Base-by-base conservation (phyloP, 2,329 filamentous ascomycete genomes). In the Calonectria montana region DNA sequence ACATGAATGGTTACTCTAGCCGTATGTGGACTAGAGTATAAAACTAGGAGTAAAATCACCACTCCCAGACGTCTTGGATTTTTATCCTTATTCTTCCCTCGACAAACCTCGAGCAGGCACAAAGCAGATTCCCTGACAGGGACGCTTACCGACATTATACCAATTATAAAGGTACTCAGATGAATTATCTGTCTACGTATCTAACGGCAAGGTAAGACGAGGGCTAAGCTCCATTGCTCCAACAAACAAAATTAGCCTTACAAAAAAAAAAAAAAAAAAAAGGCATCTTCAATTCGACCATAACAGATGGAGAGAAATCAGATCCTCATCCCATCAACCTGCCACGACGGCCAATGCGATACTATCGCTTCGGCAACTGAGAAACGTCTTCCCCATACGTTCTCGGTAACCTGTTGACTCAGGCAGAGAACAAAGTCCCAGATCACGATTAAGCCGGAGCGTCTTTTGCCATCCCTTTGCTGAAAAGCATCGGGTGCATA, bases 391-490 rank as follows among this genome's bases (percentile, higher is more conserved):
- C 85, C 81, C 88, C 84, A 89, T 94, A 92, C 92, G 88, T 87
- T 90, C 90, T 95, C 94, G 94, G 95, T 97, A 93, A 88, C 88
- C 89, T 89, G 92, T 93, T 91, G 88, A 85, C 84, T 76, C 73
- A 90, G 94, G 95, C 95, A 93, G 88, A 97, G 90, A 97, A 84
- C 83, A 90, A 90, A 83, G 73, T 71, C 74, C 73, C 76, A 80
- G 93, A 94, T 94, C 94, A 93, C 94, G 93, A 97, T 97, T 98
- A 98, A 98, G 96, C 96, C 95, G 96, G 96, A 97, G 95, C 94
- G 91, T 91, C 92, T 93, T 92, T 91, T 96, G 92, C 90, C 94
- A 92, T 91, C 89, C 91, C 88, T 88, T 87, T 86, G 86, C 90
- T 87, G 94, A 97, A 86, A 97, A 94, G 91, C 88, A 83, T 83